Evolutionary conservation across 140 eudicot genomes (phyloP).

Genomic region (Stevia rebaudiana): DNA sequence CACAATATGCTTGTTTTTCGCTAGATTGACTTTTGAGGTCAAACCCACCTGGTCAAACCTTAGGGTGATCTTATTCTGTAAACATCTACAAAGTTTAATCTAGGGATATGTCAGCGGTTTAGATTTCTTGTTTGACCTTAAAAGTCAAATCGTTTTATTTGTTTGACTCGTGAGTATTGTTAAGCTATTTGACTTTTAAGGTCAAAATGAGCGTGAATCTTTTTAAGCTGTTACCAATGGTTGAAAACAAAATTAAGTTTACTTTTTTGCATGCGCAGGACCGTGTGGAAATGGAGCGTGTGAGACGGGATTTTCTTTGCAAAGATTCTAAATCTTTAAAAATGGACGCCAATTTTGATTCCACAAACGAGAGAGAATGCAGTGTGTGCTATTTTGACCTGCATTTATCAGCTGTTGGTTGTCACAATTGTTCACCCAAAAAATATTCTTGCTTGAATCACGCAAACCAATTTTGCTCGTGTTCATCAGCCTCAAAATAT

Average conservation of each 20-base stretch:
- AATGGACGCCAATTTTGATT: conserved; percentile 80
- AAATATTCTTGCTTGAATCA: conserved; percentile 86
- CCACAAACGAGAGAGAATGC: conserved; percentile 80
- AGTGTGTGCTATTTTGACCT: conserved; percentile 75
- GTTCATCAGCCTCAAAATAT: conserved; percentile 66
- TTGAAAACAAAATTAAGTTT: background rate
- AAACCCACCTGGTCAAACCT: background rate
- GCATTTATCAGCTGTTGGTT: conserved; percentile 82
- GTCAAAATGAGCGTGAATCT: background rate
- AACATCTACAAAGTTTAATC: background rate
- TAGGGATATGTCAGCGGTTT: background rate
- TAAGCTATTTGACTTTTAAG: conserved; percentile 1
- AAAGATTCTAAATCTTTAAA: conserved; percentile 47
- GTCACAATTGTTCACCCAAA: conserved; percentile 72
- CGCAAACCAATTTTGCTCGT: conserved; percentile 65
- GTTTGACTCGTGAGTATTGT: background rate
- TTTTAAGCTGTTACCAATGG: no score
- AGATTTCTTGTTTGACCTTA: background rate
- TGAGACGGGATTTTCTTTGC: conserved; percentile 72
- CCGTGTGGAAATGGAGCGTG: conserved; percentile 76
- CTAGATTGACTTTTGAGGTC: no score
- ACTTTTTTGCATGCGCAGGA: conserved; percentile 29
- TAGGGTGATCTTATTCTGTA: no score
- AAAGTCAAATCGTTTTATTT: background rate
- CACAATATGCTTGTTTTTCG: no score